Evolutionary conservation across 208 protist genomes (phyloP).

Genomic region (Crithidia bombi): DNA sequence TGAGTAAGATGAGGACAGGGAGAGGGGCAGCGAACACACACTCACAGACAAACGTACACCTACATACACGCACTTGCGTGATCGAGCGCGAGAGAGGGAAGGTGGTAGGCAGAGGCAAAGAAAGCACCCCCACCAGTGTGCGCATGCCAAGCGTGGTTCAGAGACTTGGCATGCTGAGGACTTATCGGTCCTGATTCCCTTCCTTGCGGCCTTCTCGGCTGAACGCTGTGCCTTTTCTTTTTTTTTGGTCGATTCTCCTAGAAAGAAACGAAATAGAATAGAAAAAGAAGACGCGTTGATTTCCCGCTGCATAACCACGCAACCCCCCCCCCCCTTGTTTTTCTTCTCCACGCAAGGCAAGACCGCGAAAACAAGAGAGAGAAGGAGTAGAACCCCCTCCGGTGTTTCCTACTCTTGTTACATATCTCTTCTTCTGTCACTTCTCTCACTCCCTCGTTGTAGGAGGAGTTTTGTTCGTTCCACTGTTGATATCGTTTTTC

Average conservation of each 20-base stretch:
- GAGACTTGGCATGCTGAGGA: conserved; percentile 14
- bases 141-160: conserved; percentile 14
- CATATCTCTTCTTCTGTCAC: conserved; percentile 7
- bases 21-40: no score
- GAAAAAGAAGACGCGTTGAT: not conserved
- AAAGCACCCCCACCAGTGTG: conserved; percentile 3
- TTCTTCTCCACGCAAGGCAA: no score
- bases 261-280: no score
- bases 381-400: conserved; percentile 9
- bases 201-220: not conserved
- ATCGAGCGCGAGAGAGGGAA: not conserved
- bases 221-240: conserved; percentile 10
- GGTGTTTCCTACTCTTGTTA: conserved; percentile 7
- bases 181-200: conserved; percentile 19
- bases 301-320: not conserved
- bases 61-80: not conserved
- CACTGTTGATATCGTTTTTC: not conserved
- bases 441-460: not conserved
- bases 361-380: conserved; percentile 10
- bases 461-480: not conserved
- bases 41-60: conserved; percentile 4
- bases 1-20: no score
- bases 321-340: not conserved
- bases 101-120: conserved; percentile 7
- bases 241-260: conserved; percentile 6